Evolutionary conservation across 768 basidiomycete species (phyloP), one percentile per base, ranked within the genome.

Genomic region (Obba rivulosa): DNA sequence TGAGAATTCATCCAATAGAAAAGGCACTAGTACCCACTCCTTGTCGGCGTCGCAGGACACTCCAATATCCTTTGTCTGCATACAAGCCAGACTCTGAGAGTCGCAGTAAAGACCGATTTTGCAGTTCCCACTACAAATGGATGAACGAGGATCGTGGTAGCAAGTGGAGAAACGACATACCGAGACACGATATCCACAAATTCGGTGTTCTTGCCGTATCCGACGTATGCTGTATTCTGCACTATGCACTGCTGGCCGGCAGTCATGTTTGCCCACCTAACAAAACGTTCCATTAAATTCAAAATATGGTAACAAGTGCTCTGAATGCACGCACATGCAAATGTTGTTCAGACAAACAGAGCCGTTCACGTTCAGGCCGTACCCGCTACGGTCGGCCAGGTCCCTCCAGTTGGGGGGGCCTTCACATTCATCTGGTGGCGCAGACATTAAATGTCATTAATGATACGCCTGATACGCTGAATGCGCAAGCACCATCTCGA

Each of bases 161-260:
- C 23, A 25, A 13, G 18, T 21, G 18, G 40, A 20, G 16, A 21
- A 37, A 34, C 8, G 14, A 61, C 71, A 25, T 57, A 87, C 90
- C 90, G 79, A 49, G 90, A 92, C 2, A 92, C 81, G 45, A 92
- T 82, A 62, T 88, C 80, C 40, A 86, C 75, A 52, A 83, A 89
- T 62, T 86, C 82, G 3, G 69, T 69, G 2, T 54, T 54, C 21
- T 72, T 58, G 0, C 77, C 72, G 60, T 89, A 91, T 0, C 79
- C 85, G 40, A 80, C 83, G 60, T 88, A 93, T 2, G 79, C 76
- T 0, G 81, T 87, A 64, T 94, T 93, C 63, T 93, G 89, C 20
- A 85, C 75, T 1, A 74, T 66, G 57, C 92, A 93, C 22, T 68
- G 39, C 41, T 74, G 69, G 4, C 83, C 81, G 4, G 79, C 65